A percentile compares a stretch with the other conserved stretches of the same genome.
phyloP scores from a whole-genome alignment of 2,329 filamentous ascomycete species.

The Dichotomopilus funicola region DNA sequence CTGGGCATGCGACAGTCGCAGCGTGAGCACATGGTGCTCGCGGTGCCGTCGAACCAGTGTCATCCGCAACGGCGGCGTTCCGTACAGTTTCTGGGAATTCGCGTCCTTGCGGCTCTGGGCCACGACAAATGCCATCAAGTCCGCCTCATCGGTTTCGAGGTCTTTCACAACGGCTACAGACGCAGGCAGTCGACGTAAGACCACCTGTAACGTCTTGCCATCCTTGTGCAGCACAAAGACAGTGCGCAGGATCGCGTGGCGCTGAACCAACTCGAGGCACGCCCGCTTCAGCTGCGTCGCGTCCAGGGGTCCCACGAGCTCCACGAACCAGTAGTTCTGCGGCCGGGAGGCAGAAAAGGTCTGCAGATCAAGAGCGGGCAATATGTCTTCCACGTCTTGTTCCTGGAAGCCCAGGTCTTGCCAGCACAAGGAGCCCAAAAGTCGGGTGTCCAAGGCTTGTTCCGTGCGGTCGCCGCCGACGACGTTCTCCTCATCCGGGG shows the following conservation, averaged over 20 bases:
- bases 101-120: not conserved
- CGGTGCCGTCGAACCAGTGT: not conserved
- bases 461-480: not conserved
- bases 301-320: not conserved
- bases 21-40: not conserved
- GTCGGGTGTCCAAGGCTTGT: not conserved
- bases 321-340: not conserved
- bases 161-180: not conserved
- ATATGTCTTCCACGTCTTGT: not conserved
- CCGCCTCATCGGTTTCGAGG: not conserved
- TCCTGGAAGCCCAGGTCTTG: not conserved
- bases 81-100: not conserved
- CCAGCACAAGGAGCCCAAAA: not conserved
- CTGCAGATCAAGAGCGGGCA: not conserved
- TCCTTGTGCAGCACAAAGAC: not conserved
- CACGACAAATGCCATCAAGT: not conserved
- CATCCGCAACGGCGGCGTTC: not conserved
- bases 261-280: not conserved
- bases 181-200: not conserved
- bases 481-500: not conserved
- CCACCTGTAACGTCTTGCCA: not conserved
- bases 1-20: not conserved
- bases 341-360: not conserved
- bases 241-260: not conserved
- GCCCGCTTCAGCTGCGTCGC: not conserved